These are phyloP conservation scores for Ogataea chonburiensis DNA, from an alignment of 805 yeast genomes.

Conservation along the genomic window DNA sequence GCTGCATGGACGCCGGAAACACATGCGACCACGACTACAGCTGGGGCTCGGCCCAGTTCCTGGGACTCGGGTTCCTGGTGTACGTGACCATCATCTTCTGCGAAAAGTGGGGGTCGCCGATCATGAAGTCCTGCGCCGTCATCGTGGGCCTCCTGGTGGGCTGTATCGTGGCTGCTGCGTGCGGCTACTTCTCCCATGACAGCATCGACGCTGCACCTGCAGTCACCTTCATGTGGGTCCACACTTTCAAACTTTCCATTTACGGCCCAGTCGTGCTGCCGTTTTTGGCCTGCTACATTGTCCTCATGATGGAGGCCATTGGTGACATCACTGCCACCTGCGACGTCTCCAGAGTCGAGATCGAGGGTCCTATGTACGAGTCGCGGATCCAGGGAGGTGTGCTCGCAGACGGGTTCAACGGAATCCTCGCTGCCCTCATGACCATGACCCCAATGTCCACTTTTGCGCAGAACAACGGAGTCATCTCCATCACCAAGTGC, in stretches of 20 bases:
- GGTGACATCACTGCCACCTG: slow-evolving; percentile 95
- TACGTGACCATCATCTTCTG: slow-evolving; percentile 68
- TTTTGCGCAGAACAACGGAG: slow-evolving; percentile 95
- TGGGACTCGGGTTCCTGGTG: slow-evolving; percentile 86
- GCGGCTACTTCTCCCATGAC: slow-evolving; percentile 68
- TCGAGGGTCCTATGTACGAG: slow-evolving; percentile 79
- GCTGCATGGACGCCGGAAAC: slow-evolving; percentile 41
- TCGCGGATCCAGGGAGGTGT: slow-evolving; percentile 92
- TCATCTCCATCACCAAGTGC: slow-evolving; percentile 86
- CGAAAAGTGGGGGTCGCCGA: slow-evolving; percentile 90
- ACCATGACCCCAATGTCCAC: slow-evolving; percentile 89
- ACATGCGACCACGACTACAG: slow-evolving; percentile 51
- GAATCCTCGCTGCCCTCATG: slow-evolving; percentile 71
- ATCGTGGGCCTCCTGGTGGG: slow-evolving; percentile 82
- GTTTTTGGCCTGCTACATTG: slow-evolving; percentile 76
- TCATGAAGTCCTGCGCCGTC: slow-evolving; percentile 92
- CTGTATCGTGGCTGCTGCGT: slow-evolving; percentile 89
- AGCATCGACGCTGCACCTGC: slow-evolving; percentile 71
- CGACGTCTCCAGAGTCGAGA: slow-evolving; percentile 83
- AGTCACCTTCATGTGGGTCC: slow-evolving; percentile 84
- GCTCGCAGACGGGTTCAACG: slow-evolving; percentile 83
- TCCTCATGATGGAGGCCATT: slow-evolving; percentile 87
- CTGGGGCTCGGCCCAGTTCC: slow-evolving; percentile 85
- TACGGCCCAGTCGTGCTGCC: slow-evolving; percentile 89
- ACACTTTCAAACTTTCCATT: slow-evolving; percentile 71